A percentile compares a stretch with the other conserved stretches of the same genome.
Conservation (phyloP, 352 stramenopile genomes). For the Phytophthora tentaculata region DNA sequence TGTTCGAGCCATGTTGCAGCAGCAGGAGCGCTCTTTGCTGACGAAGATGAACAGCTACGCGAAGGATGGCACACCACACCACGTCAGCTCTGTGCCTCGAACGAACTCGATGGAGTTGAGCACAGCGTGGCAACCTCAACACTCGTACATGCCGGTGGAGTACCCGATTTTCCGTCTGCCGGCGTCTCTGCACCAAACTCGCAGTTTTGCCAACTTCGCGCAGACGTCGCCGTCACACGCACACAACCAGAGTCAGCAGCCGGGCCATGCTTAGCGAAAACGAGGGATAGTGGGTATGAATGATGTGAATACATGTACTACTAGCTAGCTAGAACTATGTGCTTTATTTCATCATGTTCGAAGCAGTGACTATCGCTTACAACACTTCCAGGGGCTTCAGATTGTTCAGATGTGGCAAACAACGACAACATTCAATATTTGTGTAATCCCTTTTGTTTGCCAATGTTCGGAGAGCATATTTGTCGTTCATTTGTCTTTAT, state of each 20-base stretch:
- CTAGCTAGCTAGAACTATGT: too few relatives aligned
- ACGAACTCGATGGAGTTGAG: conserved; percentile 54
- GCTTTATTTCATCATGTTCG: too few relatives aligned
- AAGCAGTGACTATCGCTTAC: too few relatives aligned
- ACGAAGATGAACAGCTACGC: conserved; percentile 64
- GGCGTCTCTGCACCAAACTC: conserved; percentile 37
- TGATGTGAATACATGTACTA: conserved; percentile 7
- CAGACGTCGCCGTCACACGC: conserved; percentile 18
- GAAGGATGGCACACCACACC: conserved; percentile 27
- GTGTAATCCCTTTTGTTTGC: too few relatives aligned
- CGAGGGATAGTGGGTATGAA: conserved; percentile 5
- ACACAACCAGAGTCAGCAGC: background rate
- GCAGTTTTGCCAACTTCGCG: conserved; percentile 47
- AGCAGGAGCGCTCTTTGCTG: conserved; percentile 79
- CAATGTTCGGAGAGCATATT: too few relatives aligned
- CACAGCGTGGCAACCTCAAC: conserved; percentile 48
- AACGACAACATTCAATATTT: too few relatives aligned
- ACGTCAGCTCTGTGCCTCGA: conserved; percentile 29
- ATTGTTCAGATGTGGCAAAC: too few relatives aligned
- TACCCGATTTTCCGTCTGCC: conserved; percentile 79
- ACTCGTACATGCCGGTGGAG: conserved; percentile 40
- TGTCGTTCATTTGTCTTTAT: background rate
- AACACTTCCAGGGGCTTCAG: too few relatives aligned
- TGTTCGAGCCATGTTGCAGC: conserved; percentile 86
- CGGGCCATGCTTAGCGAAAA: conserved; percentile 9